Evolutionary conservation across 1,139 yeast species (phyloP).

Genomic region (Nakaseomyces sp.): DNA sequence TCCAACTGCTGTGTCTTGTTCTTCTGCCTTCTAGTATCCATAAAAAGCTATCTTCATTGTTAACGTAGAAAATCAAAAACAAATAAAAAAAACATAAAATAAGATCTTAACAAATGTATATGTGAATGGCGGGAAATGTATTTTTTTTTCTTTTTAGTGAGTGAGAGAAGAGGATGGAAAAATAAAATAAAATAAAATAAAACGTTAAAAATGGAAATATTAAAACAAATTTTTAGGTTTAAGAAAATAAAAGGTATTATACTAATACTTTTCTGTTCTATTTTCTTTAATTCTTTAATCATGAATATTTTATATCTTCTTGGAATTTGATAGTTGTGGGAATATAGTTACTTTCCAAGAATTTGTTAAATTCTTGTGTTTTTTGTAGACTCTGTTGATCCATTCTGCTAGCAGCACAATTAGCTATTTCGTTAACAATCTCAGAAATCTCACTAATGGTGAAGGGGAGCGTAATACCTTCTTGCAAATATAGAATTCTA

Average conservation of each 20-base stretch:
- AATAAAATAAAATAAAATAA: too few relatives aligned
- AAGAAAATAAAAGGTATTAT: too few relatives aligned
- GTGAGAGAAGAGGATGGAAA: too few relatives aligned
- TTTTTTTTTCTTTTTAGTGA: neutral
- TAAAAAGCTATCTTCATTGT: too few relatives aligned
- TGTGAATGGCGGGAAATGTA: neutral
- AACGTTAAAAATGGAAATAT: too few relatives aligned
- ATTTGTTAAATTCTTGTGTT: constrained; percentile 13
- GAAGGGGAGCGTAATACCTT: constrained; percentile 19
- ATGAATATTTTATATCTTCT: constrained; percentile 4
- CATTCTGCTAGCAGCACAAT: constrained; percentile 12
- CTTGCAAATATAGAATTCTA: constrained; percentile 13
- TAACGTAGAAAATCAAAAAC: too few relatives aligned
- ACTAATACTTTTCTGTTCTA: too few relatives aligned
- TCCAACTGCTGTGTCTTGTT: too few relatives aligned
- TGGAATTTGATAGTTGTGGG: neutral
- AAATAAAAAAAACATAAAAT: too few relatives aligned
- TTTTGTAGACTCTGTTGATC: constrained; percentile 15
- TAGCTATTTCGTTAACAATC: constrained; percentile 15
- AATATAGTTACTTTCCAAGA: constrained; percentile 8
- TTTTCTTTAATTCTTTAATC: neutral
- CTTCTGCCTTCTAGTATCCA: too few relatives aligned
- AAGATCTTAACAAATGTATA: too few relatives aligned
- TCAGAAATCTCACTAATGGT: constrained; percentile 12
- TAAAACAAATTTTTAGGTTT: too few relatives aligned